Percentiles rank a stretch among this genome's conserved stretches.
Conservation (phyloP, 2,329 filamentous ascomycete species). For the Cryphonectria japonica region DNA sequence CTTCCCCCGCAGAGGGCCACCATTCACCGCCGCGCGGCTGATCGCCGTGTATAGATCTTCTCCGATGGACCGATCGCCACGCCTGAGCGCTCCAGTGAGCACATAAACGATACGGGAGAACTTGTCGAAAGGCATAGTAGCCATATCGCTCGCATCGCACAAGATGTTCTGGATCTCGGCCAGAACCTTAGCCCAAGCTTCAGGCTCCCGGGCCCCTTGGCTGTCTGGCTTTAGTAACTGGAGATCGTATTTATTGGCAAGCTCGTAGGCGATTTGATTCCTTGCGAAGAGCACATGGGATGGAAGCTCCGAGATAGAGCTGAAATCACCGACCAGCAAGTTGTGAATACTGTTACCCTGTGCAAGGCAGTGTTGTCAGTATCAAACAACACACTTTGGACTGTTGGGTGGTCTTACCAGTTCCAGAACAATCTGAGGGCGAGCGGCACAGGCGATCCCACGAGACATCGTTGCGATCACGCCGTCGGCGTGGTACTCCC, state of each 20-base stretch:
- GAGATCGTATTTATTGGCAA: conserved; percentile 27
- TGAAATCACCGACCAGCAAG: conserved; percentile 12
- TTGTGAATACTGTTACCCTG: conserved; percentile 7
- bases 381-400: not conserved
- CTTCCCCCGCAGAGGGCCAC: conserved; percentile 37
- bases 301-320: not conserved
- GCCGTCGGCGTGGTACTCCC: conserved; percentile 6
- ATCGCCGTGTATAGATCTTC: conserved; percentile 19
- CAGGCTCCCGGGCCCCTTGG: not conserved
- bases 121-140: conserved; percentile 13
- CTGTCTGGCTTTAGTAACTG: not conserved
- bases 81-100: conserved; percentile 24
- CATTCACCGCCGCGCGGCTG: conserved; percentile 16
- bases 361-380: not conserved
- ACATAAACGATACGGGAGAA: conserved; percentile 18
- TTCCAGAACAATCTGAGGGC: conserved; percentile 3
- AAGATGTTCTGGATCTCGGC: conserved; percentile 17
- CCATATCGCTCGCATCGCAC: conserved; percentile 10
- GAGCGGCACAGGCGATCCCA: conserved; percentile 22
- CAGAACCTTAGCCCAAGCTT: conserved; percentile 15
- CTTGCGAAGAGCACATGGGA: not conserved
- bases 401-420: conserved; percentile 19
- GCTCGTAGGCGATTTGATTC: conserved; percentile 20
- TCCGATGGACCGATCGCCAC: conserved; percentile 20
- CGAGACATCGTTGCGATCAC: conserved; percentile 18